Base-by-base conservation (phyloP, 2,329 filamentous ascomycete genomes). In the Aspergillus persii region DNA sequence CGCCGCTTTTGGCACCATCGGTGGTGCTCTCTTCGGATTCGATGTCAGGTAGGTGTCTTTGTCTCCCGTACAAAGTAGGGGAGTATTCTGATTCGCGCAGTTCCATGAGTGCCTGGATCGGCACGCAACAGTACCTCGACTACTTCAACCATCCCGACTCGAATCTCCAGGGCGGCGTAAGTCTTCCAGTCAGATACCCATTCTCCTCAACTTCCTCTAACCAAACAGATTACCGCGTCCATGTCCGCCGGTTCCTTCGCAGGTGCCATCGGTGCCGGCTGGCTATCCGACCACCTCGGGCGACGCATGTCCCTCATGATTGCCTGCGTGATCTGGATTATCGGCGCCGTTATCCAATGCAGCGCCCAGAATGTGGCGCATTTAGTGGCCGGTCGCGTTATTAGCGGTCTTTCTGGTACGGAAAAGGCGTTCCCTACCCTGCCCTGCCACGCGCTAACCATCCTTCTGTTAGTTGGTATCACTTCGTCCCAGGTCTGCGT, bases 161-260 rank as follows among this genome's bases (percentile, higher is more conserved):
- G 2, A 68, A 74, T 52, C 63, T 76, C 6, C 74, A 76, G 60
- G 74, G 74, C 15, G 74, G 73, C 54, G 71, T 74, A 69, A 50
- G 66, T 64, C 26, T 15, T 11, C 46, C 23, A n/a, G 5, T 23
- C 12, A 2, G 0, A 1, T 9, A 46, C 18, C 6, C 9, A 39
- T 11, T 1, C 33, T 36, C 4, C 3, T 2, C 15, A 36, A 12
- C 23, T 18, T 12, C 3, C 36, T 46, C 11, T 49, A 33, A 50
- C 15, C 30, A 27, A 49, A 53, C 71, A 80, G 77, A 90, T 91
- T 68, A 88, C 85, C 0, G 87, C 89, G 26, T 79, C 86, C 52
- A 91, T 91, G 86, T 85, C 88, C 26, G 88, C 83, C 55, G 89
- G 89, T 36, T 90, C 88, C 0, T 90, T 86, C 77, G 73, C 88